phyloP scores from a whole-genome alignment of 495 filamentous ascomycete species.

The Aspergillus affinis region DNA sequence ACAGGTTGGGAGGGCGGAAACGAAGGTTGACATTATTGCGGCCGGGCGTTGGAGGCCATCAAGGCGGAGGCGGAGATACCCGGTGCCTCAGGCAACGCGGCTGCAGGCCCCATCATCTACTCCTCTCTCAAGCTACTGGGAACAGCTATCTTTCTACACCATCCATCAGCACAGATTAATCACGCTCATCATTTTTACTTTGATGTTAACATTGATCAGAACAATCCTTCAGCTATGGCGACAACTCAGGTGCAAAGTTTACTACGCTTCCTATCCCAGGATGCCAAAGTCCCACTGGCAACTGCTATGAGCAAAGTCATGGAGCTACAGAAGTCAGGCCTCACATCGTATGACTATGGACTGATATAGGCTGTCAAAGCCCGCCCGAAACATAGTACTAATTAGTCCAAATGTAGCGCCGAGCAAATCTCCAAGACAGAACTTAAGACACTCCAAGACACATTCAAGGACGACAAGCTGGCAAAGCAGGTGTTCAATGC shows the following conservation, averaged over 20 bases:
- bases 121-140: neutral
- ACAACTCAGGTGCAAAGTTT: conserved; percentile 59
- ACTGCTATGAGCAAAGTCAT: conserved; percentile 68
- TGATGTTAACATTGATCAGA: conserved; percentile 1
- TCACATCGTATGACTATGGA: conserved; percentile 53
- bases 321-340: conserved; percentile 60
- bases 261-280: conserved; percentile 74
- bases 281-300: conserved; percentile 69
- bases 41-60: neutral
- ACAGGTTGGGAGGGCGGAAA: neutral
- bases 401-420: conserved; percentile 39
- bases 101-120: neutral
- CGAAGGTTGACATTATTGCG: neutral
- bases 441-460: conserved; percentile 51
- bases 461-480: conserved; percentile 68
- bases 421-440: conserved; percentile 61
- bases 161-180: neutral
- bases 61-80: conserved; percentile 16
- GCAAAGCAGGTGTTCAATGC: conserved; percentile 62
- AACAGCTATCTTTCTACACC: neutral
- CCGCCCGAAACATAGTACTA: conserved; percentile 5
- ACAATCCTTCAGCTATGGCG: conserved; percentile 21
- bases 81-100: conserved; percentile 19
- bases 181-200: neutral
- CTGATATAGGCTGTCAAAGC: neutral